A percentile compares a stretch with the other conserved stretches of the same genome.
Conservation (phyloP, 2,329 filamentous ascomycete genomes). For the Alternaria arborescens region DNA sequence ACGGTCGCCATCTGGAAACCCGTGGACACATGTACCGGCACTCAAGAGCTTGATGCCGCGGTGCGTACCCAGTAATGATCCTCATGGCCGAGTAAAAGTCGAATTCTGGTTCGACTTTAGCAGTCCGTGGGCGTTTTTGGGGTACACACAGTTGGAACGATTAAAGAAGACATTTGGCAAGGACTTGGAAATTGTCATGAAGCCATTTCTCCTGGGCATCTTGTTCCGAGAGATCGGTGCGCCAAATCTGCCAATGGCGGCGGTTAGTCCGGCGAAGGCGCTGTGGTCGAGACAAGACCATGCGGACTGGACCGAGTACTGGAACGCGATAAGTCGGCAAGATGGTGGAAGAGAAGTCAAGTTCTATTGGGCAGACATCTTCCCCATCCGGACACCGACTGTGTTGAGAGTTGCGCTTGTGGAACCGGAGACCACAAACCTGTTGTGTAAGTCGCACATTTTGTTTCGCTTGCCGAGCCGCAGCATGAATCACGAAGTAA, state of each 20-base stretch:
- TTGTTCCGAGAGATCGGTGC: constrained; percentile 49
- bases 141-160: constrained; percentile 43
- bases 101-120: constrained; percentile 50
- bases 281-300: constrained; percentile 42
- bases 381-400: constrained; percentile 47
- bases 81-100: constrained; percentile 21
- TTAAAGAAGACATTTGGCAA: constrained; percentile 38
- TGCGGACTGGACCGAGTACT: constrained; percentile 43
- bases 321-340: constrained; percentile 45
- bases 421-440: constrained; percentile 29
- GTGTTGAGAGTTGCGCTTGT: constrained; percentile 43
- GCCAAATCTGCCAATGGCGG: constrained; percentile 37
- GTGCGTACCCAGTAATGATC: constrained; percentile 19
- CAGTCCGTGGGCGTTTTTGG: constrained; percentile 47
- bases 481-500: rapidly evolving
- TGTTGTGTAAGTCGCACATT: constrained; percentile 33
- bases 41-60: constrained; percentile 38
- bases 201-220: constrained; percentile 46
- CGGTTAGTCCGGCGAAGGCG: constrained; percentile 37
- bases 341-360: constrained; percentile 36
- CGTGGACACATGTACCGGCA: constrained; percentile 20
- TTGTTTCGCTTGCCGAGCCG: background rate
- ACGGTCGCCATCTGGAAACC: background rate
- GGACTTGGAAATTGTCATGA: constrained; percentile 39
- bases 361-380: constrained; percentile 43